phyloP scores from a whole-genome alignment of 345 rosid genomes.

The Lumnitzera littorea region DNA sequence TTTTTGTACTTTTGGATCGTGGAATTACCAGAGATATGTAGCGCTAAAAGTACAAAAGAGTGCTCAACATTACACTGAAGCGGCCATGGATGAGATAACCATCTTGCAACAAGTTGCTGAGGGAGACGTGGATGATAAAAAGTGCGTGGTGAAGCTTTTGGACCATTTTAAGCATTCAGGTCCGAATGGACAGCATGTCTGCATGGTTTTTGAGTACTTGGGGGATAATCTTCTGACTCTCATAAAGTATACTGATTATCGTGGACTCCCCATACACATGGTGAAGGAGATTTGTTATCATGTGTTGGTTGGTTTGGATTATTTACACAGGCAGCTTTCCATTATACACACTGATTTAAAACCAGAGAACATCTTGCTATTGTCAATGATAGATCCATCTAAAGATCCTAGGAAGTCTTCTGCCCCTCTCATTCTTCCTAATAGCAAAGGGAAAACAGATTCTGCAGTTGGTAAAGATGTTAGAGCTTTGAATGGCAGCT shows the following conservation, averaged over 20 bases:
- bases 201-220: slow-evolving; percentile 74
- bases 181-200: slow-evolving; percentile 72
- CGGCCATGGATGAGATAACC: slow-evolving; percentile 76
- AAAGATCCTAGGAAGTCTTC: slow-evolving; percentile 50
- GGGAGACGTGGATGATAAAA: slow-evolving; percentile 55
- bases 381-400: slow-evolving; percentile 51
- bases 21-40: slow-evolving; percentile 38
- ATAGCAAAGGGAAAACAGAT: slow-evolving; percentile 33
- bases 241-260: slow-evolving; percentile 53
- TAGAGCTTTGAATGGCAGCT: slow-evolving; percentile 37
- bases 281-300: slow-evolving; percentile 56
- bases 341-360: slow-evolving; percentile 69
- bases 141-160: slow-evolving; percentile 64
- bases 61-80: slow-evolving; percentile 72
- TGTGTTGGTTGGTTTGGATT: slow-evolving; percentile 55
- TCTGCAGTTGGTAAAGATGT: slow-evolving; percentile 15
- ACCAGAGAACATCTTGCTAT: slow-evolving; percentile 58
- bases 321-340: slow-evolving; percentile 67
- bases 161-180: slow-evolving; percentile 80
- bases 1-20: not conserved
- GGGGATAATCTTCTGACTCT: slow-evolving; percentile 68
- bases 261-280: slow-evolving; percentile 46
- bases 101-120: slow-evolving; percentile 64
- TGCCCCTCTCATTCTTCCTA: slow-evolving; percentile 36
- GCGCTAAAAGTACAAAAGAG: slow-evolving; percentile 69